Base-by-base conservation (phyloP, 179 eudicot genomes). In the Silene coronaria region DNA sequence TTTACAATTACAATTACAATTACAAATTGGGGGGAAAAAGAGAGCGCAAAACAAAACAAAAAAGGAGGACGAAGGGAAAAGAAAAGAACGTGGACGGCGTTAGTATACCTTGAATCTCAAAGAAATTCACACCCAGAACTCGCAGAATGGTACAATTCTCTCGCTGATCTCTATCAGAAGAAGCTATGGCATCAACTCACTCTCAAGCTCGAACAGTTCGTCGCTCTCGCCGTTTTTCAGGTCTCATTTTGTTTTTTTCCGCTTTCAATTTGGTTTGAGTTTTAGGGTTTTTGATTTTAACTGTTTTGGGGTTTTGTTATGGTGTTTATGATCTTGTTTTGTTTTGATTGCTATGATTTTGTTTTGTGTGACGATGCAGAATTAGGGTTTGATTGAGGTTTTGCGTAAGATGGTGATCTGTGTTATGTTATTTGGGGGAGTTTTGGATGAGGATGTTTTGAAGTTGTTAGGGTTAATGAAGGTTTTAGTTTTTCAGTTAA, bases 101-200 rank as follows among this genome's bases (percentile, higher is more conserved):
- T 95, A 5, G 81, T 89, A 77, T 95, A 95, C 86, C 79, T 92
- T 60, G 93, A 92, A 6, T 79, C 89, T 1, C 78, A 81, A 27
- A 85, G 95, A 5, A 89, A 57, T 73, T 76, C 85, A 22, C 87
- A 94, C 48, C 98, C 97, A 11, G 97, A 94, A 84, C 96, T 94
- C 1, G 70, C 89, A 26, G 96, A 94, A n/a, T 92, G 96, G 95
- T 95, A 85, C 85, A 84, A 73, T 57, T 68, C 92, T 22, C 80
- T 95, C 0, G 88, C 97, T 67, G 97, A 95, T 90, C 91, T 95
- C 76, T 92, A 95, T 84, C 88, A 90, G 83, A 89, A 88, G 80
- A 92, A 94, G 89, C 96, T 94, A 1, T 94, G 98, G 98, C 97
- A 94, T 66, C 98, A 89, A 81, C 96, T 92, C 76, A 86, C 96